These are phyloP conservation scores for Rhizophagus clarus DNA, from an alignment of 192 early-diverging fungal genomes.

Conservation along the genomic window DNA sequence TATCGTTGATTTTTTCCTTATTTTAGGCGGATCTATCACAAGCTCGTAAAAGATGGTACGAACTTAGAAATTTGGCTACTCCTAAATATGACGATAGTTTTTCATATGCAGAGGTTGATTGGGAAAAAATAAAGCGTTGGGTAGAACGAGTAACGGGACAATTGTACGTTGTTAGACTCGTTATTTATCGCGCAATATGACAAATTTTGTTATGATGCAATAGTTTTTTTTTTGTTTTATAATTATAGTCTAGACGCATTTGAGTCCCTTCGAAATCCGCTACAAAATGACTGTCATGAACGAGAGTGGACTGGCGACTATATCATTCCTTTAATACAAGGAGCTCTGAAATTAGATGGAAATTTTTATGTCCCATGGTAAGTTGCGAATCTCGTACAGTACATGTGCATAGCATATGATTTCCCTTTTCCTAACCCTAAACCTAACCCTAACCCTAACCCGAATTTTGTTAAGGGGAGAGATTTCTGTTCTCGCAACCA, in stretches of 20 bases:
- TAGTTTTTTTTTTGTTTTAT: neutral
- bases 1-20: neutral
- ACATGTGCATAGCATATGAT: no score
- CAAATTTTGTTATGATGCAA: neutral
- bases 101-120: conserved; percentile 20
- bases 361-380: conserved; percentile 26
- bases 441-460: no score
- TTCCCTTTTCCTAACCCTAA: no score
- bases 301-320: conserved; percentile 23
- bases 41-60: conserved; percentile 29
- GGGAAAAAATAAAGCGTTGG: conserved; percentile 29
- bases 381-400: neutral
- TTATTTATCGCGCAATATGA: neutral
- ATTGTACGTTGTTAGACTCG: conserved; percentile 18
- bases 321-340: conserved; percentile 28
- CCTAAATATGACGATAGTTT: neutral
- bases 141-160: conserved; percentile 26
- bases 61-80: conserved; percentile 19
- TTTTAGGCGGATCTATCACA: conserved; percentile 11
- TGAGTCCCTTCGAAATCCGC: conserved; percentile 19
- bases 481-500: neutral
- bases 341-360: conserved; percentile 23
- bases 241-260: conserved; percentile 32
- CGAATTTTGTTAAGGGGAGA: conserved; percentile 9
- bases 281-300: conserved; percentile 24